These are phyloP conservation scores for Sarocladium oryzae DNA, from an alignment of 2,329 filamentous ascomycete species.

Conservation along the genomic window DNA sequence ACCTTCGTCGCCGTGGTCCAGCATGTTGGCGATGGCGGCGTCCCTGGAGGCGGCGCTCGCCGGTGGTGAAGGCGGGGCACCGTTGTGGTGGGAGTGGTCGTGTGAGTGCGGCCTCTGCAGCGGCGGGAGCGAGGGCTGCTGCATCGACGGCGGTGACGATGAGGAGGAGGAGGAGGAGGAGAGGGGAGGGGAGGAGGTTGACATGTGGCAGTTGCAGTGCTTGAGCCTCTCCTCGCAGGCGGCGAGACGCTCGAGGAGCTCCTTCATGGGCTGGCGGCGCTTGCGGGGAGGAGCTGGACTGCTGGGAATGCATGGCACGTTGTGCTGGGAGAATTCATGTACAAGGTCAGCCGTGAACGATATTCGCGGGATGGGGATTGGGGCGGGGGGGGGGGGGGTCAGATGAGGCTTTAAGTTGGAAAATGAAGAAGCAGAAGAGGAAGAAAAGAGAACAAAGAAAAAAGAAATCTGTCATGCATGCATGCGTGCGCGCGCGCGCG, in stretches of 20 bases:
- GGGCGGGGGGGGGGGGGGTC: no score
- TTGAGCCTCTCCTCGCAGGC: constrained; percentile 19
- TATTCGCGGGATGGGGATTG: no score
- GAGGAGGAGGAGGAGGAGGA: no score
- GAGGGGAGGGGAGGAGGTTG: no score
- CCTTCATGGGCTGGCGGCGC: constrained; percentile 22
- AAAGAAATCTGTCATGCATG: neutral
- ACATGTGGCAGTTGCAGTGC: constrained; percentile 12
- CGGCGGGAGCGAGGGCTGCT: neutral
- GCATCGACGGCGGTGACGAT: no score
- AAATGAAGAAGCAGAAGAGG: neutral
- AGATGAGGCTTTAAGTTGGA: no score
- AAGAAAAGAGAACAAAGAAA: neutral
- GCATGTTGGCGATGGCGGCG: constrained; percentile 6
- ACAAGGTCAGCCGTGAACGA: neutral
- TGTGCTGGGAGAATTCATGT: constrained; percentile 14
- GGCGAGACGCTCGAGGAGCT: constrained; percentile 20
- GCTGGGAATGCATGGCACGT: constrained; percentile 20
- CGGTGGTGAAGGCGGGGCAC: constrained; percentile 1
- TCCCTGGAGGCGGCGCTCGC: constrained; percentile 6
- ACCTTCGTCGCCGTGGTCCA: constrained; percentile 3
- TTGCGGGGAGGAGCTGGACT: constrained; percentile 22
- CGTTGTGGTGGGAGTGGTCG: neutral
- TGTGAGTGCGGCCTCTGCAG: neutral
- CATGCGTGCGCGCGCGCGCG: neutral